Evolutionary conservation across 2,329 filamentous ascomycete species (phyloP), one percentile per base, ranked within the genome.

Genomic region (Sporothrix schenckii): DNA sequence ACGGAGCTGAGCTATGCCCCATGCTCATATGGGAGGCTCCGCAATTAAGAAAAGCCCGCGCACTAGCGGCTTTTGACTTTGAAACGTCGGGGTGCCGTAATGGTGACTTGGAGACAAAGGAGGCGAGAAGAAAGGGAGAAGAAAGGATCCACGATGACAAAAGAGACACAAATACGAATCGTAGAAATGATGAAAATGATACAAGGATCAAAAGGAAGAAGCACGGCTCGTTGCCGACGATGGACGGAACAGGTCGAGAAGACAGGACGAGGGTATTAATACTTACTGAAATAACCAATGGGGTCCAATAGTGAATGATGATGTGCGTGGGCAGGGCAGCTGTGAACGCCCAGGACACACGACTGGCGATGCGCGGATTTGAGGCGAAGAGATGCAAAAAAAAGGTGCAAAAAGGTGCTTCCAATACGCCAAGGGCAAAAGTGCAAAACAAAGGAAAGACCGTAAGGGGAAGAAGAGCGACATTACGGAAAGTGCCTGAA

Each of bases 11-110:
- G 61, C 61, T 50, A 50, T 49, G 41, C 44, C 9, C 44, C 9
- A 30, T 41, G 34, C 34, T 34, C 34, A 34, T 34, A 6, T 34
- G 34, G n/a, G n/a, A 10, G 47, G 63, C 49, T 66, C 63, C 63
- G 63, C 63, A 66, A 53, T 21, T 21, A 53, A 66, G 63, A 27
- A 66, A 66, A 66, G 63, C 63, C 63, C 63, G 63, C 30, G 44
- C n/a, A 11, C 47, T 66, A 66, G 63, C 27, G 49, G 41, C 19
- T 44, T 49, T 19, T 19, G 60, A 13, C 44, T 60, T 52, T 53
- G 68, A 66, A 66, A 61, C 34, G 49, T 9, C 44, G 39, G 60
- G 44, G n/a, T 9, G 27, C 27, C 41, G 44, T 61, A 24, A 54
- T 19, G 27, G 27, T 3, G 27, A n/a, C 30, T 2, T 7, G 53